Base-by-base conservation (phyloP, 176 grass and related monocot genomes). In the Elymus sibiricus region DNA sequence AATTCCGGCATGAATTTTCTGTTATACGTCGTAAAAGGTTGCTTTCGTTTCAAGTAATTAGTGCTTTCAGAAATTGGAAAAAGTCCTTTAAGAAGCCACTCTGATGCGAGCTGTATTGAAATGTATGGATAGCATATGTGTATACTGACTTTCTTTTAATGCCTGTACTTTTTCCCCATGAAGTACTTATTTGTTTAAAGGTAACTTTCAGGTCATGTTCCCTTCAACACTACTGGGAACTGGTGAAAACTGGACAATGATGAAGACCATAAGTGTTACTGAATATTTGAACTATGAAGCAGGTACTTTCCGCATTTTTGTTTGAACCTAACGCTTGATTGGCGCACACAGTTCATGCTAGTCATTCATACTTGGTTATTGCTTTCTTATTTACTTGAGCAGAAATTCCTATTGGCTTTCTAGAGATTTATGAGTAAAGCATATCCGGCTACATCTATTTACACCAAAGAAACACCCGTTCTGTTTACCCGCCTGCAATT, bases 241-340 rank as follows among this genome's bases (percentile, higher is more conserved):
- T 40, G 87, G 90, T 46, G 94, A 99, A 90, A 90, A 87, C 26
- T 99, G 97, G 97, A 99, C 97, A 42, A 99, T 99, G 97, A 96
- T 99, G 94, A 99, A 94, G 85, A 99, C 94, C 40, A 96, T 99
- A 80, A 99, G 94, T 85, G 97, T 99, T 51, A 96, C 97, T 11
- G 94, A 99, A 80, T 99, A 99, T 91, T 91, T 99, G 34, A 99
- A 99, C 70, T 99, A 99, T 78, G 97, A 99, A 96, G 79, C 94
- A 86, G 97, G 97, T 99, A 90, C 38, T 70, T 70, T 42, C 17
- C 75, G 27, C 66, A 51, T 11, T 44, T 80, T 76, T 67, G 15
- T 69, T 39, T 72, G 11, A 83, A 43, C 58, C 26, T 56, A 70
- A 24, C 51, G 14, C 60, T 83, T 19, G 53, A 46, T 74, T 43